Base-by-base conservation (phyloP, 2,329 filamentous ascomycete genomes). In the Trichophyton mentagrophytes region DNA sequence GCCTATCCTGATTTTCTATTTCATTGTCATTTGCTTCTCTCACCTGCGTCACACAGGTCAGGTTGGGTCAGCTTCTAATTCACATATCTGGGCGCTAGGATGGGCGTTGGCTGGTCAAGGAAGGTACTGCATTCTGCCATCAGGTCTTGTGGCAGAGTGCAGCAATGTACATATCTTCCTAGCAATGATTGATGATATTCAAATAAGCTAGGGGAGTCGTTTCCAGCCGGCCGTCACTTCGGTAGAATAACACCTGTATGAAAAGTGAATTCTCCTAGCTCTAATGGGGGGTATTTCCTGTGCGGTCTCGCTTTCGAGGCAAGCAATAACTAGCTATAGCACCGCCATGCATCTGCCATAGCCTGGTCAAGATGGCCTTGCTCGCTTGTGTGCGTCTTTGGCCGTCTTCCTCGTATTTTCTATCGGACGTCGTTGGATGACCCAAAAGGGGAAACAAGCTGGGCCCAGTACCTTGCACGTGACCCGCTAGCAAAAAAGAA, bases 101-200 rank as follows among this genome's bases (percentile, higher is more conserved):
- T 55, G 15, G 51, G 51, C 51, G 51, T 55, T 55, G 51, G 51
- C 30, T 36, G 20, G 51, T 15, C n/a, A 51, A 51, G 46, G 51
- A 36, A 36, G 51, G 11, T 51, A 51, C 11, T 7, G 2, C 11
- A 4, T 51, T 15, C 3, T 33, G 27, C 13, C 20, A 9, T 36
- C 11, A 44, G 15, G 15, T n/a, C 30, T 20, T 20, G 17, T 55
- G 30, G 51, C 27, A 55, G 7, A 36, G 15, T 38, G 51, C 51
- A 33, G 7, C 51, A 33, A 27, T 22, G 9, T 51, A 22, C 46
- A 27, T 51, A 15, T 51, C 46, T 51, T 51, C 20, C 46, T 51
- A 22, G 22, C 25, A 27, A 27, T 25, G 20, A 27, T 15, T 27
- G 46, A 51, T 51, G 22, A 22, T 51, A 27, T 30, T 13, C 13